Evolutionary conservation across 2,329 filamentous ascomycete genomes (phyloP).

Genomic region (Microcyclosporella mali): DNA sequence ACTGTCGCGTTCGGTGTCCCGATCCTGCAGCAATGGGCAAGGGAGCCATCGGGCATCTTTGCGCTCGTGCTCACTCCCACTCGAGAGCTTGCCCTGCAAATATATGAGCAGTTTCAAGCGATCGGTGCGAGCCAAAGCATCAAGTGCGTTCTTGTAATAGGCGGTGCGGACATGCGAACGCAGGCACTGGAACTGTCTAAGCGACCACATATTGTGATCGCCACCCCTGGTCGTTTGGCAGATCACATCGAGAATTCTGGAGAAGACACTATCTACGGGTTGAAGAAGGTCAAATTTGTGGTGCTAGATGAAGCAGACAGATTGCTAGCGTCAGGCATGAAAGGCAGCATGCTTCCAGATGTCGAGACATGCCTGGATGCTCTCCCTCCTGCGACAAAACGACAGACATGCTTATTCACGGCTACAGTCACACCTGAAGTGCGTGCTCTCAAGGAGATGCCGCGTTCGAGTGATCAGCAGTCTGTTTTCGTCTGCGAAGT

Average conservation of each 20-base stretch:
- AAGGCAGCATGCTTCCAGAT: slow-evolving; percentile 89
- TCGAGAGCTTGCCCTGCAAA: slow-evolving; percentile 86
- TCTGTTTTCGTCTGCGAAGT: slow-evolving; percentile 87
- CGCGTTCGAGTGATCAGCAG: slow-evolving; percentile 64
- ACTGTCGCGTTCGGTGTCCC: slow-evolving; percentile 93
- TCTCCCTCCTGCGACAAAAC: slow-evolving; percentile 66
- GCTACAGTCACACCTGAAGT: slow-evolving; percentile 93
- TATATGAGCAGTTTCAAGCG: slow-evolving; percentile 92
- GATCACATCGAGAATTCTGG: slow-evolving; percentile 91
- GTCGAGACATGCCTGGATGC: slow-evolving; percentile 80
- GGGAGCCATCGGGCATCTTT: slow-evolving; percentile 88
- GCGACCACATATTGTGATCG: slow-evolving; percentile 85
- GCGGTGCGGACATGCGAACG: slow-evolving; percentile 83
- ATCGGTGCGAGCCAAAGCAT: slow-evolving; percentile 82
- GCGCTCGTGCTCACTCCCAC: slow-evolving; percentile 85
- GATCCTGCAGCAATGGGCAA: slow-evolving; percentile 86
- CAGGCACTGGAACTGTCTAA: slow-evolving; percentile 80
- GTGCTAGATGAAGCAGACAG: slow-evolving; percentile 96
- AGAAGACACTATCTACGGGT: slow-evolving; percentile 77
- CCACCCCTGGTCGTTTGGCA: slow-evolving; percentile 84
- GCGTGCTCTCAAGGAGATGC: slow-evolving; percentile 61
- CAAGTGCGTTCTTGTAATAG: slow-evolving; percentile 83
- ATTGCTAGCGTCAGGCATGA: slow-evolving; percentile 61
- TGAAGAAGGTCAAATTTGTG: slow-evolving; percentile 73
- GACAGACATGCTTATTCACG: slow-evolving; percentile 95